Conservation (phyloP, 495 filamentous ascomycete species). For the Lophiotrema nucula region DNA sequence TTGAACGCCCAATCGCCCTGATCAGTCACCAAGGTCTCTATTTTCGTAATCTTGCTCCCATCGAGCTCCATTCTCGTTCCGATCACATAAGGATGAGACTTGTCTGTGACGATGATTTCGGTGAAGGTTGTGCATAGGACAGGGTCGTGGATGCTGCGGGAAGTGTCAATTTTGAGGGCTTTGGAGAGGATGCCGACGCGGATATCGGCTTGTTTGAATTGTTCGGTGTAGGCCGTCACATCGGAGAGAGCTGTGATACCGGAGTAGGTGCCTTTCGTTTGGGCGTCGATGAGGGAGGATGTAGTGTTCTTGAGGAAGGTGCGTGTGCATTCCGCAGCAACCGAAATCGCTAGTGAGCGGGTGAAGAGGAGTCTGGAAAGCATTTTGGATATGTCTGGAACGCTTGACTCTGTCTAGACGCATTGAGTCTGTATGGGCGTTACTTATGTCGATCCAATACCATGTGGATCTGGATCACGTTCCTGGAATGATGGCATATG, state of each 20-base stretch:
- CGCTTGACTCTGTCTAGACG: no score
- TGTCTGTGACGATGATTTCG: slow-evolving; percentile 23
- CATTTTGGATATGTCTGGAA: no score
- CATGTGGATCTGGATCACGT: no score
- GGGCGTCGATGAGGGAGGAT: slow-evolving; percentile 5
- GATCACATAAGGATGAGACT: slow-evolving; percentile 25
- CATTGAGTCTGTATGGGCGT: no score
- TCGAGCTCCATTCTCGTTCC: slow-evolving; percentile 20
- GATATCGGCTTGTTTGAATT: slow-evolving; percentile 12
- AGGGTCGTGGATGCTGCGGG: slow-evolving; percentile 15
- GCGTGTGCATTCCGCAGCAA: slow-evolving; percentile 10
- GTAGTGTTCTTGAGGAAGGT: slow-evolving; percentile 10
- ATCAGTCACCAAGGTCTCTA: slow-evolving; percentile 22
- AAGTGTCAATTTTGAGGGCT: slow-evolving; percentile 11
- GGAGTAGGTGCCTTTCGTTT: slow-evolving; percentile 1
- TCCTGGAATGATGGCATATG: no score
- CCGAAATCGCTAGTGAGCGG: no score
- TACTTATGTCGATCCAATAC: no score
- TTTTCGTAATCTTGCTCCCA: slow-evolving; percentile 21
- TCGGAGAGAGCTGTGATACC: not conserved
- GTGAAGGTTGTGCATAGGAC: slow-evolving; percentile 25
- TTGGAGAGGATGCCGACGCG: slow-evolving; percentile 13
- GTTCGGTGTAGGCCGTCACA: slow-evolving; percentile 19
- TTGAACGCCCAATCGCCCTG: slow-evolving; percentile 30
- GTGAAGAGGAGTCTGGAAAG: no score